phyloP scores from a whole-genome alignment of 441 rosid genomes.

The Manihot esculenta region DNA sequence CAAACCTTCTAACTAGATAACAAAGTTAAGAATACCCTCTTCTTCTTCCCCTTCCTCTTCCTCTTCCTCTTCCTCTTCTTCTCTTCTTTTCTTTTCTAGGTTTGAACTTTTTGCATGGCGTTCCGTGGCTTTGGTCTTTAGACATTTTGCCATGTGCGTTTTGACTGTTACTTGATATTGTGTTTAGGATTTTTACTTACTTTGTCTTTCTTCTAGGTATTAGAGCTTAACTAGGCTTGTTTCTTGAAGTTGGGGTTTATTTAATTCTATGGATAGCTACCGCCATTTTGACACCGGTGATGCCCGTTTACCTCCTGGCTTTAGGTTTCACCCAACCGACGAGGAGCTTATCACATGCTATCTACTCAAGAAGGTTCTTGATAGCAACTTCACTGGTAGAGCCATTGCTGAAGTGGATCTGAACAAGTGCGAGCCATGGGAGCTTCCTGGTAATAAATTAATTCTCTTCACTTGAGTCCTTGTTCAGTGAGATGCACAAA shows the following conservation, averaged over 20 bases:
- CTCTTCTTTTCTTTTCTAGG: background rate
- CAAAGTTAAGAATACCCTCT: background rate
- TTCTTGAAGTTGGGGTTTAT: background rate
- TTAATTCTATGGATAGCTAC: constrained; percentile 39
- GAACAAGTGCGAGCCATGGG: constrained; percentile 97
- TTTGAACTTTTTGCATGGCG: background rate
- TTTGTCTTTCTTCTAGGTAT: background rate
- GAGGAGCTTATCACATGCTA: constrained; percentile 90
- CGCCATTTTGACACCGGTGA: constrained; percentile 46
- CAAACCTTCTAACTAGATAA: background rate
- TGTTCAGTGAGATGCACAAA: too few relatives aligned
- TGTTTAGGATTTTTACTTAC: background rate
- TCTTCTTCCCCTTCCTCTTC: background rate
- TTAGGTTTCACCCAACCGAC: constrained; percentile 91
- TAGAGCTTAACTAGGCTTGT: background rate
- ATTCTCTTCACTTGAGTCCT: background rate
- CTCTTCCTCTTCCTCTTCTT: background rate
- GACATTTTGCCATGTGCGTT: constrained; percentile 4
- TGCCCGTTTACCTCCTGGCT: constrained; percentile 79
- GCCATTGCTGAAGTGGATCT: constrained; percentile 90
- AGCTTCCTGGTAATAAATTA: constrained; percentile 67
- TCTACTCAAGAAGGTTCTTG: constrained; percentile 79
- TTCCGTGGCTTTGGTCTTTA: background rate
- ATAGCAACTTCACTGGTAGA: constrained; percentile 59
- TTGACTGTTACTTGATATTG: background rate